Conservation (phyloP, 441 rosid genomes). For the Pelargonium myrrhifolium region DNA sequence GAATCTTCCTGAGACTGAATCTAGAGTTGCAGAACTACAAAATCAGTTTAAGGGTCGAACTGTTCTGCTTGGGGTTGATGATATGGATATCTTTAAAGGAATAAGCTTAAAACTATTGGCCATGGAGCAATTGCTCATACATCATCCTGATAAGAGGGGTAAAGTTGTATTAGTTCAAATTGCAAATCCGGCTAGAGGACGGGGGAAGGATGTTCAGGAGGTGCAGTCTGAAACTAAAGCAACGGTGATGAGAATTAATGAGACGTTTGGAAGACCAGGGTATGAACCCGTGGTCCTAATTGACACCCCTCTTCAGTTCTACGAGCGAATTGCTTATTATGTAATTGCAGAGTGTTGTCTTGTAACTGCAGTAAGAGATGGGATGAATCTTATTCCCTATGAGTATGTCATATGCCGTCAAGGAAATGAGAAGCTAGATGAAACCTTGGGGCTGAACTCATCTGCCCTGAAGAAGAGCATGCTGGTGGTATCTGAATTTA, state of each 20-base stretch:
- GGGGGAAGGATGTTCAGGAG: constrained; percentile 75
- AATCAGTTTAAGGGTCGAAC: constrained; percentile 50
- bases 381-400: constrained; percentile 88
- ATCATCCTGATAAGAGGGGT: constrained; percentile 55
- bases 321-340: constrained; percentile 79
- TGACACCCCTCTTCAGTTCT: constrained; percentile 61
- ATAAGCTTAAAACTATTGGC: constrained; percentile 83
- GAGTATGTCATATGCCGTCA: constrained; percentile 75
- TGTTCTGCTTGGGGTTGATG: constrained; percentile 79
- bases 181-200: constrained; percentile 84
- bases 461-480: constrained; percentile 56
- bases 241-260: constrained; percentile 56
- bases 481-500: constrained; percentile 84
- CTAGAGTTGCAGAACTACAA: constrained; percentile 52
- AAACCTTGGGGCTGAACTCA: constrained; percentile 38
- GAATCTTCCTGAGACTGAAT: constrained; percentile 60
- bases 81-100: constrained; percentile 89
- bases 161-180: constrained; percentile 81
- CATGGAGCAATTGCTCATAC: constrained; percentile 74
- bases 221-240: constrained; percentile 60
- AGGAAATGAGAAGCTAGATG: constrained; percentile 54
- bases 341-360: constrained; percentile 84
- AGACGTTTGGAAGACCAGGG: constrained; percentile 59
- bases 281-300: constrained; percentile 63
- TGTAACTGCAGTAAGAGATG: constrained; percentile 84